Evolutionary conservation across 2,329 filamentous ascomycete species (phyloP), one percentile per base, ranked within the genome.

Genomic region (Lasiodiplodia sp.): DNA sequence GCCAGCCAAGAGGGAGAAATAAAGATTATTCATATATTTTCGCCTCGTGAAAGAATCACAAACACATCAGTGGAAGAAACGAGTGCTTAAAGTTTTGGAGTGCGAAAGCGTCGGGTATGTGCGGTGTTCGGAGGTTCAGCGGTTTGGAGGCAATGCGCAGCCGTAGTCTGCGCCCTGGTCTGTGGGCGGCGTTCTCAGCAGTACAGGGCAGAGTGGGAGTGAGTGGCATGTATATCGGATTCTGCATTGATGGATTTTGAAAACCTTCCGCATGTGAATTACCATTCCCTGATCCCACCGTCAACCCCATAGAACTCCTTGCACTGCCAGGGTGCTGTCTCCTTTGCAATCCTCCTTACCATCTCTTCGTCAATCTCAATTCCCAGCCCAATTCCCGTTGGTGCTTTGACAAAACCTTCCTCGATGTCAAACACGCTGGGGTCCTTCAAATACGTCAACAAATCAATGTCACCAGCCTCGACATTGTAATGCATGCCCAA

Each of bases 401-500:
- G 82, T 12, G 89, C 78, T 55, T 86, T 80, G 23, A 93, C 86
- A 74, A 89, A 91, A 0, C 91, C 91, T 52, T 87, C 85, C 18
- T 86, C 83, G 4, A 93, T 86, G 51, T 88, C 82, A 83, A 90
- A 92, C 0, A 92, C 86, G 58, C 86, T 84, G 0, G 87, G 84
- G 72, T 92, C 87, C 73, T 86, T 87, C 2, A 89, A 82, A 74
- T 93, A 93, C 28, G 86, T 91, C 16, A 86, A 86, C 67, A 80
- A 63, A 70, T 80, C 78, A 62, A 76, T 71, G 38, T 75, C 75
- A 0, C 78, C 78, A 1, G 73, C 76, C 53, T 56, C 53, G 2
- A 73, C 76, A 70, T 94, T 94, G 75, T 94, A 94, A 76, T 94
- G 92, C 72, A 94, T 94, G 0, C 91, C 92, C 40, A 93, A 74